A percentile compares a stretch with the other conserved stretches of the same genome.
Evolutionary conservation across 495 filamentous ascomycete species (phyloP).

Genomic region (Aspergillus saccharolyticus): DNA sequence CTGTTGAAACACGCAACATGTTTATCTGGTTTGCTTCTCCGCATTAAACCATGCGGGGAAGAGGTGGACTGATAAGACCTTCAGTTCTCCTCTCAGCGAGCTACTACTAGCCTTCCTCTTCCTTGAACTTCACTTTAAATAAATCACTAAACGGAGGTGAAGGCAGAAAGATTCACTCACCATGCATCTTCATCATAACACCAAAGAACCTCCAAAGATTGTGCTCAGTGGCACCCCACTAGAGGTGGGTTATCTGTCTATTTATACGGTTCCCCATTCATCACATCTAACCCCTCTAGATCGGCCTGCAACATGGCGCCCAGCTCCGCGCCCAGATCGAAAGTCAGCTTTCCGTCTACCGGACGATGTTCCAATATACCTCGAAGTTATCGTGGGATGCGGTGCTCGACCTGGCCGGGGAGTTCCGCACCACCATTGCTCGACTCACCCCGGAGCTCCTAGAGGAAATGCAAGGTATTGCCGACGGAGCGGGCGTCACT

Average conservation of each 20-base stretch:
- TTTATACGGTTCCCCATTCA: background rate
- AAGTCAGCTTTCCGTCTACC: slow-evolving; percentile 48
- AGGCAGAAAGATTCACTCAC: background rate
- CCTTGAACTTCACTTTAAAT: too few species aligned
- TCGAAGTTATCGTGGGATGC: slow-evolving; percentile 45
- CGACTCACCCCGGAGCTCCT: slow-evolving; percentile 42
- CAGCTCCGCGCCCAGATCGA: slow-evolving; percentile 40
- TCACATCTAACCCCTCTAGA: slow-evolving; percentile 25
- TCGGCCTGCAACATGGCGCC: slow-evolving; percentile 51
- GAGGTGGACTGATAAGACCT: background rate
- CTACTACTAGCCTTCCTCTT: too few species aligned
- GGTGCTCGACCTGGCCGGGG: slow-evolving; percentile 39
- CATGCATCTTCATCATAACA: slow-evolving; percentile 4
- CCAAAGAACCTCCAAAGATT: slow-evolving; percentile 19
- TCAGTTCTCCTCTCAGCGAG: too few species aligned
- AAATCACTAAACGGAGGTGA: too few species aligned
- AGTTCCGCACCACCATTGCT: slow-evolving; percentile 39
- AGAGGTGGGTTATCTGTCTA: slow-evolving; percentile 21
- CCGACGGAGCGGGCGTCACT: slow-evolving; percentile 49
- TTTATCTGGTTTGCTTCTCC: too few species aligned
- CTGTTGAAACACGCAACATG: too few species aligned
- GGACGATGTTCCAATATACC: slow-evolving; percentile 44
- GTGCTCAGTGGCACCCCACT: slow-evolving; percentile 21
- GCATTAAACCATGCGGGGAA: background rate
- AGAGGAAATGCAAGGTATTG: slow-evolving; percentile 54